Evolutionary conservation across 2,329 filamentous ascomycete species (phyloP).

Genomic region (Penicillium griseofulvum): DNA sequence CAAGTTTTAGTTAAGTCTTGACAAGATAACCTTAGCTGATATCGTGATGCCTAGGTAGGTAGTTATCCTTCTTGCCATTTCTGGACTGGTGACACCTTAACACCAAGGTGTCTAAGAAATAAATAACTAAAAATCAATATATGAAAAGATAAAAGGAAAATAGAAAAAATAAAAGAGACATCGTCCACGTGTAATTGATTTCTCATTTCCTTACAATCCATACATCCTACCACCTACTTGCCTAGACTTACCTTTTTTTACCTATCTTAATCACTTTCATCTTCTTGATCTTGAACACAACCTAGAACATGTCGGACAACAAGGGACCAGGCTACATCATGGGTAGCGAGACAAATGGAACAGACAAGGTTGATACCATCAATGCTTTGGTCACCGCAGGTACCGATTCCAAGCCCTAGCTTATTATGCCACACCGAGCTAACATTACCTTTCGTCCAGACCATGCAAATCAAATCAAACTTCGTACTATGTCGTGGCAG

Average conservation of each 20-base stretch:
- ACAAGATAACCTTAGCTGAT: neutral
- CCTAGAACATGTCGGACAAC: conserved; percentile 12
- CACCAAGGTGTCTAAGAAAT: neutral
- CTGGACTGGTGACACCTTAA: neutral
- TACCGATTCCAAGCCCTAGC: neutral
- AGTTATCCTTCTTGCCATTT: neutral
- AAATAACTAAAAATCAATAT: too few relatives aligned
- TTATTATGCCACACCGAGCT: neutral
- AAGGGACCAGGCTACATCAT: conserved; percentile 11
- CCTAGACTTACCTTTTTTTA: neutral
- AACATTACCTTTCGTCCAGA: conserved; percentile 10
- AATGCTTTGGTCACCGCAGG: conserved; percentile 22
- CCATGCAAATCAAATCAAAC: conserved; percentile 46
- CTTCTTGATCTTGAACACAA: neutral
- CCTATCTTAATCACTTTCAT: neutral
- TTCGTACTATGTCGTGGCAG: conserved; percentile 55
- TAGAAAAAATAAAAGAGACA: neutral
- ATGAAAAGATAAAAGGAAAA: neutral
- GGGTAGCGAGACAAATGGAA: conserved; percentile 10
- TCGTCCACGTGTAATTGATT: neutral
- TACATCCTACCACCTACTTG: neutral
- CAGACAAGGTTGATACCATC: conserved; percentile 17
- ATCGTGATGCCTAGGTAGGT: conserved; percentile 22
- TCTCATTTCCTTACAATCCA: neutral
- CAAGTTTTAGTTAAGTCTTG: neutral